Evolutionary conservation across 192 early-diverging fungal genomes (phyloP).

Genomic region (Mortierella alpina): DNA sequence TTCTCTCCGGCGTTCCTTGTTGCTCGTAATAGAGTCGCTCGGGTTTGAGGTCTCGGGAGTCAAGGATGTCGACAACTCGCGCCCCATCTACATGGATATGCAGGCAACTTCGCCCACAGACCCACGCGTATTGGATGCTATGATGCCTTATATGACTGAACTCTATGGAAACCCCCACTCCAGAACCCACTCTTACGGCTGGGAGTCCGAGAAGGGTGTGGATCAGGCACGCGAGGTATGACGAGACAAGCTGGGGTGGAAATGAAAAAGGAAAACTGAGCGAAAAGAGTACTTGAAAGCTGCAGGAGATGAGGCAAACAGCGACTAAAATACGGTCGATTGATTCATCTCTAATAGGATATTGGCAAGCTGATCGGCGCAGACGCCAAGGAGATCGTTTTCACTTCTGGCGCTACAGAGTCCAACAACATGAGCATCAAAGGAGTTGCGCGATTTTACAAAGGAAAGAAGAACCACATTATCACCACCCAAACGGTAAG

Average conservation of each 20-base stretch:
- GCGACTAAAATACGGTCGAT: slow-evolving; percentile 7
- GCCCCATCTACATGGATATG: slow-evolving; percentile 94
- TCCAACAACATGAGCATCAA: slow-evolving; percentile 96
- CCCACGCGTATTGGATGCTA: slow-evolving; percentile 91
- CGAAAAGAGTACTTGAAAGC: background rate
- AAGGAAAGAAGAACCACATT: slow-evolving; percentile 92
- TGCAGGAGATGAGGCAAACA: background rate
- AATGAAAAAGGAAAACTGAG: background rate
- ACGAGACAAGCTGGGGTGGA: background rate
- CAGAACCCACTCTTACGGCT: slow-evolving; percentile 96
- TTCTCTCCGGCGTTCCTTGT: background rate
- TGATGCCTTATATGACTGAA: slow-evolving; percentile 94
- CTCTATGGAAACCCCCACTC: slow-evolving; percentile 97
- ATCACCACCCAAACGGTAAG: slow-evolving; percentile 92
- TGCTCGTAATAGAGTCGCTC: slow-evolving; percentile 54
- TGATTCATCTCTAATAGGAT: slow-evolving; percentile 60
- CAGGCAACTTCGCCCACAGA: slow-evolving; percentile 96
- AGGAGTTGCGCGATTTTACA: slow-evolving; percentile 96
- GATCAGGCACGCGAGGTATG: slow-evolving; percentile 86
- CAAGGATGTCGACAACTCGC: slow-evolving; percentile 40
- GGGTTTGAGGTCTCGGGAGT: slow-evolving; percentile 61
- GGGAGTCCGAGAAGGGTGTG: slow-evolving; percentile 93
- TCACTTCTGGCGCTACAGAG: slow-evolving; percentile 97
- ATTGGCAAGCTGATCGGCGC: slow-evolving; percentile 90
- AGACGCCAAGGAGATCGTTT: slow-evolving; percentile 96